Percentiles rank a stretch among this genome's conserved stretches.
phyloP scores from a whole-genome alignment of 768 basidiomycete genomes.

The Paxillus ammoniavirescens region DNA sequence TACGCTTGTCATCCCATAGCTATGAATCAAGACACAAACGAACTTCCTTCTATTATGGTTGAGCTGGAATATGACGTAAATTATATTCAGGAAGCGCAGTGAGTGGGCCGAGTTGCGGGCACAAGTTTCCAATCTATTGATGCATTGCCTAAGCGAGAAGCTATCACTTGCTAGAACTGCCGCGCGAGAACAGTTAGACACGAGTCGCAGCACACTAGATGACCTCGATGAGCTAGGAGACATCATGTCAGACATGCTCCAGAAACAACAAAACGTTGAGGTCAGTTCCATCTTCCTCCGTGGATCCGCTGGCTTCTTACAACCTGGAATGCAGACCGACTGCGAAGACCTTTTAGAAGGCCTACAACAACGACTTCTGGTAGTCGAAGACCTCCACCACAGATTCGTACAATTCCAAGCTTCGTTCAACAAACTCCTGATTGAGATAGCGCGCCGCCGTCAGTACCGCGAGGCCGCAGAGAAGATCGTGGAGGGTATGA shows the following conservation, averaged over 20 bases:
- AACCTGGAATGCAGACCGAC: slow-evolving; percentile 37
- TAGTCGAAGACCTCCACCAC: slow-evolving; percentile 62
- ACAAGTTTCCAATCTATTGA: neutral
- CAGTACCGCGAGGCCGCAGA: slow-evolving; percentile 67
- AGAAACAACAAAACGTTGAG: slow-evolving; percentile 66
- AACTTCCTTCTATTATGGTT: slow-evolving; percentile 69
- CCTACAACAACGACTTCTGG: slow-evolving; percentile 59
- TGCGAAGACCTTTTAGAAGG: slow-evolving; percentile 52
- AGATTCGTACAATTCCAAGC: slow-evolving; percentile 68
- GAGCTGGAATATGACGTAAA: slow-evolving; percentile 63
- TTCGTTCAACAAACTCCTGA: slow-evolving; percentile 69
- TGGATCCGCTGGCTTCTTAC: neutral
- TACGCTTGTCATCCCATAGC: slow-evolving; percentile 38
- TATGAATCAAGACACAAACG: slow-evolving; percentile 80
- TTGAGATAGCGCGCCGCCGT: slow-evolving; percentile 69
- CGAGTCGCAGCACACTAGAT: slow-evolving; percentile 49
- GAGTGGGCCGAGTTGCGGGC: slow-evolving; percentile 22
- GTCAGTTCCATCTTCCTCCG: slow-evolving; percentile 35
- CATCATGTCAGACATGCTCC: slow-evolving; percentile 77
- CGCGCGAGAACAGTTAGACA: slow-evolving; percentile 47
- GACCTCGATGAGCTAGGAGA: slow-evolving; percentile 77
- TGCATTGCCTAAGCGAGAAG: slow-evolving; percentile 43
- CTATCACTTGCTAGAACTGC: slow-evolving; percentile 43
- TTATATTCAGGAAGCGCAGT: slow-evolving; percentile 60
- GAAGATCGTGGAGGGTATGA: slow-evolving; percentile 64